These are phyloP conservation scores for Piper betle DNA, from an alignment of 164 flowering plant species.

Conservation along the genomic window DNA sequence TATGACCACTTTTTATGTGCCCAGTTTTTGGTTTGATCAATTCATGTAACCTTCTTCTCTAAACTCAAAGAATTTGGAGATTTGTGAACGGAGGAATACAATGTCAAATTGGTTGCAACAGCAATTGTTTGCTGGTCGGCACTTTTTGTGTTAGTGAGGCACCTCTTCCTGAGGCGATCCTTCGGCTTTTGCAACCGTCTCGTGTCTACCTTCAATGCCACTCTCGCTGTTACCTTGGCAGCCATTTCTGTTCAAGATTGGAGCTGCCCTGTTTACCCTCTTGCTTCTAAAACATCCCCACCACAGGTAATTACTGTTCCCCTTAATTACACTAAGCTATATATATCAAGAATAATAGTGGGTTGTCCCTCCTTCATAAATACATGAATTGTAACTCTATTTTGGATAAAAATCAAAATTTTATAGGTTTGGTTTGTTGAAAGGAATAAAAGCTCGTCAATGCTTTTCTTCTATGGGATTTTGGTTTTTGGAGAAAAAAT, in stretches of 20 bases:
- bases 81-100: slow-evolving; percentile 42
- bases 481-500: no score
- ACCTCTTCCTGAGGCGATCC: slow-evolving; percentile 37
- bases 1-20: no score
- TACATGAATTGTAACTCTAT: no score
- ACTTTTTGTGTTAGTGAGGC: slow-evolving; percentile 36
- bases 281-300: slow-evolving; percentile 52
- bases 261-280: slow-evolving; percentile 67
- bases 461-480: no score
- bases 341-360: no score
- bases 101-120: slow-evolving; percentile 21
- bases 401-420: no score
- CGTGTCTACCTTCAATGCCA: slow-evolving; percentile 65
- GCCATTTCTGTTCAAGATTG: slow-evolving; percentile 60
- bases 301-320: slow-evolving; percentile 33
- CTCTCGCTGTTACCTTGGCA: slow-evolving; percentile 45
- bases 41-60: background rate
- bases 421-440: no score
- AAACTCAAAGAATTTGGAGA: background rate
- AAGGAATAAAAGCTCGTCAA: no score
- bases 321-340: no score
- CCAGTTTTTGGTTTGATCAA: background rate
- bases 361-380: no score
- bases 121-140: slow-evolving; percentile 55
- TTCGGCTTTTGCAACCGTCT: slow-evolving; percentile 68